These are phyloP conservation scores for Microcera coccophila DNA, from an alignment of 2,329 filamentous ascomycete species.

Conservation along the genomic window DNA sequence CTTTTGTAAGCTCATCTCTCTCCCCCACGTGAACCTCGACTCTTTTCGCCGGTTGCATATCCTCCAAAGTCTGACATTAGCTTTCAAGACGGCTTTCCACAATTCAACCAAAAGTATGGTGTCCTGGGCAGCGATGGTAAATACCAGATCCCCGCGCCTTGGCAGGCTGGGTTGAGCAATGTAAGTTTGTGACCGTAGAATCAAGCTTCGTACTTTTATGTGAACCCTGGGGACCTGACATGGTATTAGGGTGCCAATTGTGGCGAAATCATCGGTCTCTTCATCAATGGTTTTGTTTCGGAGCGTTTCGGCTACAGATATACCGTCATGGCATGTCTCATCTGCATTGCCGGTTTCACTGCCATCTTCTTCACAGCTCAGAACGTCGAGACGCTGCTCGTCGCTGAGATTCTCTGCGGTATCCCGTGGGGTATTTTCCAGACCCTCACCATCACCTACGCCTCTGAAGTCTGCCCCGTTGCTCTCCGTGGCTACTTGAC, in stretches of 20 bases:
- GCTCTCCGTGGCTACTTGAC: slow-evolving; percentile 68
- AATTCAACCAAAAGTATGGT: slow-evolving; percentile 58
- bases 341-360: slow-evolving; percentile 54
- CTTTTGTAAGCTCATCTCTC: slow-evolving; percentile 51
- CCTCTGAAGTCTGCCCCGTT: slow-evolving; percentile 69
- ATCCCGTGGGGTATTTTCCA: slow-evolving; percentile 61
- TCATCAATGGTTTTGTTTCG: slow-evolving; percentile 62
- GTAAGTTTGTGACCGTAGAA: slow-evolving; percentile 27
- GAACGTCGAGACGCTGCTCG: slow-evolving; percentile 55
- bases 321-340: slow-evolving; percentile 57
- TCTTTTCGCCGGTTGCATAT: not conserved
- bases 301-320: slow-evolving; percentile 66
- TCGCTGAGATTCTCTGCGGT: slow-evolving; percentile 60
- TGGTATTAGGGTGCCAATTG: slow-evolving; percentile 45
- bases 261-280: slow-evolving; percentile 63
- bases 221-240: slow-evolving; percentile 16
- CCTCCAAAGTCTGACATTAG: slow-evolving; percentile 7
- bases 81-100: slow-evolving; percentile 46
- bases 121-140: slow-evolving; percentile 41
- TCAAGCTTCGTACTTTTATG: too few species aligned
- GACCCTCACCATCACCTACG: slow-evolving; percentile 60
- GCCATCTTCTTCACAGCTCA: slow-evolving; percentile 63
- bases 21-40: not conserved
- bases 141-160: slow-evolving; percentile 56
- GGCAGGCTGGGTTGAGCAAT: slow-evolving; percentile 61